Percentiles rank a stretch among this genome's conserved stretches.
Evolutionary conservation across 73 alveolate genomes (phyloP).

Genomic region (Uronychia setigera): DNA sequence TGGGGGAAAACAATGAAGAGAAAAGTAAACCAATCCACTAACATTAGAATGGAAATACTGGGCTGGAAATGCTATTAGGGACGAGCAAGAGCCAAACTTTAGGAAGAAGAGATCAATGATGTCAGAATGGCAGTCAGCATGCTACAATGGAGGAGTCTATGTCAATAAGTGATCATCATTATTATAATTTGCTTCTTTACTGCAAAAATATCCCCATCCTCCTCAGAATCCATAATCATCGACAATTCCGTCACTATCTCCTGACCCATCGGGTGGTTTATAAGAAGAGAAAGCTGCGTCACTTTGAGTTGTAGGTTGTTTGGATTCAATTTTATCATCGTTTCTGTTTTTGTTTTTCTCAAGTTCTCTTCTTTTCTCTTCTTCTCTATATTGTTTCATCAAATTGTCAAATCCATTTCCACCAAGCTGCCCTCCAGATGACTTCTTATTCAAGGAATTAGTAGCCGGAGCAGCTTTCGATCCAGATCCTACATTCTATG

Average conservation of each 20-base stretch:
- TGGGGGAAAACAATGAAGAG: neutral
- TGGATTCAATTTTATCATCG: neutral
- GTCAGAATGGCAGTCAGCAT: slow-evolving; percentile 39
- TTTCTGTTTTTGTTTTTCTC: neutral
- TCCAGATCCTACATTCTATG: no score
- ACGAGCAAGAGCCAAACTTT: slow-evolving; percentile 1
- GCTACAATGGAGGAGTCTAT: slow-evolving; percentile 22
- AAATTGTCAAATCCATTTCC: neutral
- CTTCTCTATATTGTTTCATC: neutral
- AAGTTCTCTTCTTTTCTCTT: neutral
- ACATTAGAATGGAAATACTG: neutral
- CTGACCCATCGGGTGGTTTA: neutral
- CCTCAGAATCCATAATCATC: neutral
- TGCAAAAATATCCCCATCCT: no score
- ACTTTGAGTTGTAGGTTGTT: neutral
- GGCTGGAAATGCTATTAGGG: neutral
- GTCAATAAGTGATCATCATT: neutral
- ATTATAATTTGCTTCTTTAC: no score
- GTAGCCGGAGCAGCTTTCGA: neutral
- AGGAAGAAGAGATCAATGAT: slow-evolving; percentile 32
- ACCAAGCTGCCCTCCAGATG: neutral
- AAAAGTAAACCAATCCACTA: neutral
- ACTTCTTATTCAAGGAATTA: neutral
- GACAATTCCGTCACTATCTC: neutral
- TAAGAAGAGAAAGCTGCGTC: neutral